Conservation (phyloP, 345 rosid species). For the Reutealis trisperma region DNA sequence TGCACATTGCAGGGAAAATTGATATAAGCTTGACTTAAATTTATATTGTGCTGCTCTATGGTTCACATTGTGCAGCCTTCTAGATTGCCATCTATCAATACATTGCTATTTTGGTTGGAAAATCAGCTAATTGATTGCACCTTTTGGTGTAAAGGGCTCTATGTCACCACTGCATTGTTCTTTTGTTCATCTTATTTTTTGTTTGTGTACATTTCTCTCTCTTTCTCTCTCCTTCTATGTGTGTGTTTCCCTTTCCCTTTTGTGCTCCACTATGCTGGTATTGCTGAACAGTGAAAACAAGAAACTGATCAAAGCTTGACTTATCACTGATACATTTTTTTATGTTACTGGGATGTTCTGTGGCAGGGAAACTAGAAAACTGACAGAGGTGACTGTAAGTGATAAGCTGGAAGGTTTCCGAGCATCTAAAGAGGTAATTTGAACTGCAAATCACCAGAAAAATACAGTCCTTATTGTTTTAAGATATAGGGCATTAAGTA, state of each 20-base stretch:
- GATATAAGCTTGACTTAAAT: neutral
- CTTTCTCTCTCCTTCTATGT: neutral
- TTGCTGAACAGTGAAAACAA: neutral
- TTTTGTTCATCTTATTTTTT: too few species aligned
- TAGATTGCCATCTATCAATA: neutral
- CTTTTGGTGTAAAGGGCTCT: neutral
- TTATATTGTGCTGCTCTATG: neutral
- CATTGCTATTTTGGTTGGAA: neutral
- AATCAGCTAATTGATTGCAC: neutral
- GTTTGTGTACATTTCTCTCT: neutral
- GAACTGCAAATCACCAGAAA: slow-evolving; percentile 1
- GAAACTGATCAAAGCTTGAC: neutral
- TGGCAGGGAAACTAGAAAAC: slow-evolving; percentile 47
- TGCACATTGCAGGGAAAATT: neutral
- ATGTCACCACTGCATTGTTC: too few species aligned
- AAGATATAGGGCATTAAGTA: neutral
- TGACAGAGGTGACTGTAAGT: slow-evolving; percentile 22
- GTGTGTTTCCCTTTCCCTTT: neutral
- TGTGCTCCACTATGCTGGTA: neutral
- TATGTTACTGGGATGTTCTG: slow-evolving; percentile 21
- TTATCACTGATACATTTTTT: neutral
- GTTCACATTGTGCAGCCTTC: neutral
- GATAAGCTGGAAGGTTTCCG: slow-evolving; percentile 66
- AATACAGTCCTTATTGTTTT: neutral
- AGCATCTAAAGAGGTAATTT: slow-evolving; percentile 81